phyloP scores from a whole-genome alignment of 2,329 filamentous ascomycete species.

The Colletotrichum melonis region DNA sequence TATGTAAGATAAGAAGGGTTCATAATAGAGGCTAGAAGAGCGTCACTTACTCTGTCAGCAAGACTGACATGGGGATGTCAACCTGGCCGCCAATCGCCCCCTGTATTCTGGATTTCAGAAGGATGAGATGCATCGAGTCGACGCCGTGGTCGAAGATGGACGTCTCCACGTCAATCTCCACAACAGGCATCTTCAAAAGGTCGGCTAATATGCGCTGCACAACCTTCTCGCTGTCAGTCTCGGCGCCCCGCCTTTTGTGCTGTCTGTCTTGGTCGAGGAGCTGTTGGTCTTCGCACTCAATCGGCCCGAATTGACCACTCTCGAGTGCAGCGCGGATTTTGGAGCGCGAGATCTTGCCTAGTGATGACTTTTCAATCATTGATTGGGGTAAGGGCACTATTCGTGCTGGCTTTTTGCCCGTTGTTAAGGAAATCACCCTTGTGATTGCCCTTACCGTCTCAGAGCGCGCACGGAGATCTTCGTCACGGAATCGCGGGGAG shows the following conservation, averaged over 20 bases:
- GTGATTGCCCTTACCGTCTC: slow-evolving; percentile 36
- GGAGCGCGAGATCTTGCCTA: slow-evolving; percentile 49
- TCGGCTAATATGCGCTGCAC: slow-evolving; percentile 38
- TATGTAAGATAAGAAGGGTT: not conserved
- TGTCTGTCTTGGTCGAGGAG: slow-evolving; percentile 36
- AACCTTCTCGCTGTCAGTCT: slow-evolving; percentile 35
- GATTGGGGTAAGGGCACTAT: slow-evolving; percentile 21
- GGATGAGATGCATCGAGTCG: slow-evolving; percentile 54
- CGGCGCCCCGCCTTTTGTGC: slow-evolving; percentile 36
- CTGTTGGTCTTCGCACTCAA: slow-evolving; percentile 28
- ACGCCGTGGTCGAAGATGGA: slow-evolving; percentile 47
- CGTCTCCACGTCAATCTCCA: slow-evolving; percentile 40
- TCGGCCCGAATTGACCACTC: slow-evolving; percentile 41
- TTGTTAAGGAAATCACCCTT: slow-evolving; percentile 21
- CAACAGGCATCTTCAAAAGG: slow-evolving; percentile 29
- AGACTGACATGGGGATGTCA: slow-evolving; percentile 47
- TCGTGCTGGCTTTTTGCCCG: slow-evolving; percentile 14
- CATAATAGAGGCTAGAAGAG: not conserved
- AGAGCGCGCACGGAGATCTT: slow-evolving; percentile 40
- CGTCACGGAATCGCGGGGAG: slow-evolving; percentile 42
- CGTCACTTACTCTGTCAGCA: slow-evolving; percentile 46
- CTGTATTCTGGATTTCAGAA: slow-evolving; percentile 49
- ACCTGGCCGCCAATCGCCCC: slow-evolving; percentile 43
- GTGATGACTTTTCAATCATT: slow-evolving; percentile 14
- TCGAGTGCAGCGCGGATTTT: slow-evolving; percentile 51